phyloP scores from a whole-genome alignment of 2,329 filamentous ascomycete species.

The Metarhizium album region DNA sequence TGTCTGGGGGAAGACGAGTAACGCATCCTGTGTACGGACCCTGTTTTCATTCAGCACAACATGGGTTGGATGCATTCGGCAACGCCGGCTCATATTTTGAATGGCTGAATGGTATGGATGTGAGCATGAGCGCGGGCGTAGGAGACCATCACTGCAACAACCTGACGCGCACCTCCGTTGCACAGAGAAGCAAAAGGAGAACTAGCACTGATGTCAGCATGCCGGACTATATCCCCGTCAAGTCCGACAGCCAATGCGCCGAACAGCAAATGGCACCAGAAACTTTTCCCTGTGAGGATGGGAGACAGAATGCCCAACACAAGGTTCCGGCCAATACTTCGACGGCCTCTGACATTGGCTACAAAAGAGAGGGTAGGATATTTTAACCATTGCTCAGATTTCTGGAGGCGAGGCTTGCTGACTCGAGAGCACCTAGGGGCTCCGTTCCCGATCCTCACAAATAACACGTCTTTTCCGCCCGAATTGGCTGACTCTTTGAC shows the following conservation, averaged over 20 bases:
- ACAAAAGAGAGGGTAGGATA: conserved; percentile 11
- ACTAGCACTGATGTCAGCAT: conserved; percentile 31
- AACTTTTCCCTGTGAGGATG: conserved; percentile 23
- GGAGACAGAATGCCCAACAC: conserved; percentile 12
- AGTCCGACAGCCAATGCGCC: conserved; percentile 4
- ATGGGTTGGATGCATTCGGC: conserved; percentile 12
- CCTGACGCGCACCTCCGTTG: conserved; percentile 5
- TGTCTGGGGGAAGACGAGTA: conserved; percentile 2
- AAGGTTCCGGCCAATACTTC: conserved; percentile 35
- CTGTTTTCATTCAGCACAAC: not conserved
- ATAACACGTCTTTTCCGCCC: conserved; percentile 13
- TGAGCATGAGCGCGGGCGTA: conserved; percentile 8
- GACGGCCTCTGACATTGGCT: conserved; percentile 14
- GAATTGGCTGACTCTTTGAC: conserved; percentile 34
- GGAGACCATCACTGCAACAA: conserved; percentile 6
- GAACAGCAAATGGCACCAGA: conserved; percentile 9
- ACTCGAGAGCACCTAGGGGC: conserved; percentile 2
- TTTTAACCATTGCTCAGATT: not conserved
- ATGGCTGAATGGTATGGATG: conserved; percentile 15
- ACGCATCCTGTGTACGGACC: conserved; percentile 8
- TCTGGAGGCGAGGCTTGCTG: not conserved
- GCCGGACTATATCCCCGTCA: conserved; percentile 26
- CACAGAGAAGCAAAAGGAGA: conserved; percentile 10
- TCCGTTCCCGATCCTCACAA: conserved; percentile 12
- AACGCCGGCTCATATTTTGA: conserved; percentile 18